Evolutionary conservation across 2,329 filamentous ascomycete species (phyloP).

Genomic region (Emergomyces africanus): DNA sequence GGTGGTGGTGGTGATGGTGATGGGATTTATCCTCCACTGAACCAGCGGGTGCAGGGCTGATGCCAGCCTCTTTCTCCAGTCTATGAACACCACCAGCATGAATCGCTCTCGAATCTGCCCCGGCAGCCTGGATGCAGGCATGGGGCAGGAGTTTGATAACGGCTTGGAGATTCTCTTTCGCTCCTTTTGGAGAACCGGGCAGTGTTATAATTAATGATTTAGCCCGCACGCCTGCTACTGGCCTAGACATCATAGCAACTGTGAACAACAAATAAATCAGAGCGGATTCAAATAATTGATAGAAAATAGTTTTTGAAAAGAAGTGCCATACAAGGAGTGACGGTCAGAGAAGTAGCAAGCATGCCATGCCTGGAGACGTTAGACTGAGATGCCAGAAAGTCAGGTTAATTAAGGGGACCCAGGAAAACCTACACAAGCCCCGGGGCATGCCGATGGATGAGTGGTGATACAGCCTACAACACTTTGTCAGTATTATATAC

Average conservation of each 20-base stretch:
- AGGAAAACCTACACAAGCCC: slow-evolving; percentile 55
- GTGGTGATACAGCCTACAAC: slow-evolving; percentile 56
- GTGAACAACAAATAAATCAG: slow-evolving; percentile 14
- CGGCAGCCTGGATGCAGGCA: slow-evolving; percentile 81
- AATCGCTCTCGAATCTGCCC: slow-evolving; percentile 63
- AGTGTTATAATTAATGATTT: slow-evolving; percentile 75
- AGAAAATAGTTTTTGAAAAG: slow-evolving; percentile 5
- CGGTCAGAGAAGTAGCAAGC: slow-evolving; percentile 67
- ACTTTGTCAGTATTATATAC: slow-evolving; percentile 7
- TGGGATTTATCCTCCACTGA: slow-evolving; percentile 14
- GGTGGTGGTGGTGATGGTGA: slow-evolving; percentile 18
- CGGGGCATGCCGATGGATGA: slow-evolving; percentile 75
- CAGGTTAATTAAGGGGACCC: background rate
- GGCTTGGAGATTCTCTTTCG: slow-evolving; percentile 81
- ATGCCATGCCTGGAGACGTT: slow-evolving; percentile 59
- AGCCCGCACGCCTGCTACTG: slow-evolving; percentile 76
- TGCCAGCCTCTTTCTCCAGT: slow-evolving; percentile 69
- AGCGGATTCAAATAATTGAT: slow-evolving; percentile 5
- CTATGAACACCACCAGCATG: slow-evolving; percentile 73
- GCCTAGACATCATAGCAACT: slow-evolving; percentile 96
- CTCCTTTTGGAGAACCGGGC: slow-evolving; percentile 89
- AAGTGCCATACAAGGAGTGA: slow-evolving; percentile 69
- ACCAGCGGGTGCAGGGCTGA: slow-evolving; percentile 24
- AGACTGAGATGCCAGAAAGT: slow-evolving; percentile 1
- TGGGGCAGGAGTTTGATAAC: slow-evolving; percentile 85